Evolutionary conservation across 2,329 filamentous ascomycete species (phyloP), one percentile per base, ranked within the genome.

Genomic region (Trichoderma arundinaceum): DNA sequence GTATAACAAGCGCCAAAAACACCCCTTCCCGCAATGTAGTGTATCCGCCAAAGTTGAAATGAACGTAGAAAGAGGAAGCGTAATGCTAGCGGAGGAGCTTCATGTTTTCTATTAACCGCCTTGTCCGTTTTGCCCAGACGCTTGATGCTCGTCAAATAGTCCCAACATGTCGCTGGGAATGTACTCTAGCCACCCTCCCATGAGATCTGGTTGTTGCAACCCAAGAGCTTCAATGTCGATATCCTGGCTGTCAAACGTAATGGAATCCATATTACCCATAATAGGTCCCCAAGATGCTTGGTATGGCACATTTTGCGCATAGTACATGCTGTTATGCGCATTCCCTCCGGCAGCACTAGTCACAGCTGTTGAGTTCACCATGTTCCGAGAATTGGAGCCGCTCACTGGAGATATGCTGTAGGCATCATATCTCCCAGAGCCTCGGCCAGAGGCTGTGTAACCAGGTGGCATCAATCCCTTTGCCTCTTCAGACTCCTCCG

Each of bases 181-280:
- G 67, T 91, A 91, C 71, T 92, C 90, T 10, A 93, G 79, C 89
- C 90, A 94, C 3, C 78, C 77, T 0, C 88, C 87, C 82, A 90
- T 86, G 77, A 92, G 85, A 49, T 92, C 89, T 15, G 87, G 84
- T 1, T 79, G 78, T 1, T 80, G 78, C 44, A 83, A 67, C 0
- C 87, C 88, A 17, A 93, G 77, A 4, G 86, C 80, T 28, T 85
- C 86, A 81, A 94, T 90, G 69, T 94, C 90, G 39, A 94, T 87
- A 69, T 94, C 90, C 68, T 92, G 90, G 67, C 87, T 90, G 73
- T 92, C 88, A 69, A 94, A 91, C 68, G 90, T 88, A 77, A 93
- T 89, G 68, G 79, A 78, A 53, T 84, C 79, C 67, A 80, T 77
- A 62, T 73, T 78, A 7, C 75, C 74, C 68, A 74, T 71, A 1